Evolutionary conservation across 2,329 filamentous ascomycete species (phyloP).

Genomic region (Geosmithia morbida): DNA sequence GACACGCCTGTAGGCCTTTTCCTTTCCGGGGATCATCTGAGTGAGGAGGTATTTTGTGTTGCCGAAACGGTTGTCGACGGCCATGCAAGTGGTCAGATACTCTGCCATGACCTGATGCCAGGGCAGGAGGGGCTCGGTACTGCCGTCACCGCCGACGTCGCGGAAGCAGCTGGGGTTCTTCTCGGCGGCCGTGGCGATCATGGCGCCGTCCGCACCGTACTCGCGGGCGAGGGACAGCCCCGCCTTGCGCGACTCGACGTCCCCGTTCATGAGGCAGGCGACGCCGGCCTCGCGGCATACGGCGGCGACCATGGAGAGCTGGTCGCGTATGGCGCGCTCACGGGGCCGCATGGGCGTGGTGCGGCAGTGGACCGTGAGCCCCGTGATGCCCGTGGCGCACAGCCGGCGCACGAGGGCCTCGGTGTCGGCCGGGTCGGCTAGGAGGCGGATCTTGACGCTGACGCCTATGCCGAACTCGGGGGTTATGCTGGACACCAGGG

Average conservation of each 20-base stretch:
- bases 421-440: conserved; percentile 65
- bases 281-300: conserved; percentile 77
- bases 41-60: conserved; percentile 89
- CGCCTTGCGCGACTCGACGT: conserved; percentile 64
- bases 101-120: conserved; percentile 68
- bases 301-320: conserved; percentile 69
- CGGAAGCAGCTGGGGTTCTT: conserved; percentile 84
- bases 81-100: conserved; percentile 60
- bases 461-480: conserved; percentile 77
- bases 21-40: conserved; percentile 75
- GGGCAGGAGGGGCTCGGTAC: conserved; percentile 36
- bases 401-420: conserved; percentile 63
- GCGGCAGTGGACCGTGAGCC: conserved; percentile 85
- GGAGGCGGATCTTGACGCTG: conserved; percentile 88
- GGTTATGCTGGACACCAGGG: conserved; percentile 65
- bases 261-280: conserved; percentile 90
- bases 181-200: conserved; percentile 93
- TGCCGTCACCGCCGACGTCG: background rate
- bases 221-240: conserved; percentile 58
- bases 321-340: conserved; percentile 73
- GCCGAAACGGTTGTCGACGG: conserved; percentile 71
- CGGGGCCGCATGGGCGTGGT: conserved; percentile 91
- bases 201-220: conserved; percentile 81
- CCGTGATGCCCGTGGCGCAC: conserved; percentile 78
- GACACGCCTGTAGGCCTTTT: conserved; percentile 45